Evolutionary conservation across 345 rosid genomes (phyloP), one percentile per base, ranked within the genome.

Genomic region (Cardamine chenopodiifolia): DNA sequence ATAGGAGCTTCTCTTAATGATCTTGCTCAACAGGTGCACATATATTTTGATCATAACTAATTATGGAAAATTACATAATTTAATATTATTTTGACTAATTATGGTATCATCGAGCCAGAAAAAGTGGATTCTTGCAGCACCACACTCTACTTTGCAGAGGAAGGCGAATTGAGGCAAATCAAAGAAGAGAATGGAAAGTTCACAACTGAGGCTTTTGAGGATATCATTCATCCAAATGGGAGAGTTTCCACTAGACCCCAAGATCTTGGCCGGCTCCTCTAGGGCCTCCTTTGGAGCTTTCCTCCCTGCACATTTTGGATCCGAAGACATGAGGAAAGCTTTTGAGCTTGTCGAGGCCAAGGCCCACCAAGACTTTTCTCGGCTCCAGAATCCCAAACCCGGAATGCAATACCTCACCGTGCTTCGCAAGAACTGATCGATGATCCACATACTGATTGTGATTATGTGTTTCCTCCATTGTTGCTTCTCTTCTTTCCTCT

Each of bases 1-100:
- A 37, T 82, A 6, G 79, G 48, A 35, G 22, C 50, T 5, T 60
- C 75, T 45, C 74, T 80, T 12, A 45, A 26, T 71, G 82, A 84
- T 19, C 72, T 81, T 74, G 74, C 56, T 3, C n/a, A n/a, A n/a
- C 68, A n/a, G n/a, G n/a, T n/a, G n/a, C 76, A 28, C 56, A 64
- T 64, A 78, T 79, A 65, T 12, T 18, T 47, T 47, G 22, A 3
- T 47, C 11, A 3, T 7, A 47, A 47, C 52, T 7, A 17, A 50
- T 20, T 1, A 50, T 14, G 2, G 35, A 67, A 0, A 17, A 10
- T 11, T 5, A 18, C 7, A 35, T 6, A 15, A 25, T 49, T 35
- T 35, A 2, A 14, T 54, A 2, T 9, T 31, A 9, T 8, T 70
- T 47, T 25, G 0, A 5, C 3, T 7, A 4, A n/a, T 13, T 8